Conservation (phyloP, 1,139 yeast species). For the Kodamaea sp. region DNA sequence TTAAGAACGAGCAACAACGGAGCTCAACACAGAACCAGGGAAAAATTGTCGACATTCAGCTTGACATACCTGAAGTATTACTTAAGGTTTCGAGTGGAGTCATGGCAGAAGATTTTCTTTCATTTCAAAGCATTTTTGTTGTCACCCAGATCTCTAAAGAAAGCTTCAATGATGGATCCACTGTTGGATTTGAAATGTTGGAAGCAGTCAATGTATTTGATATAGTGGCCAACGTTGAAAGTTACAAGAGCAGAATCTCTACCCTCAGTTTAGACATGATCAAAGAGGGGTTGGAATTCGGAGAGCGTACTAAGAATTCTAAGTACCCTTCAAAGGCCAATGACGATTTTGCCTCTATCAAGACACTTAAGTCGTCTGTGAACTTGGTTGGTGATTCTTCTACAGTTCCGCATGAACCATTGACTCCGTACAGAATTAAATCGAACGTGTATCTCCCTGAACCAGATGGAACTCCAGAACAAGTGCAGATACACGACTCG, state of each 20-base stretch:
- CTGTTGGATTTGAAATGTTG: conserved; percentile 14
- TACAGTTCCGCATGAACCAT: background rate
- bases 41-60: conserved; percentile 2
- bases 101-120: conserved; percentile 17
- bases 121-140: conserved; percentile 15
- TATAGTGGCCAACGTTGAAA: conserved; percentile 20
- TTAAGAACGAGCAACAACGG: conserved; percentile 2
- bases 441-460: background rate
- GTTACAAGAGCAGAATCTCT: conserved; percentile 28
- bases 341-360: too few species aligned
- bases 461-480: background rate
- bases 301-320: background rate
- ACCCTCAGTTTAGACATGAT: conserved; percentile 16
- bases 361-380: background rate
- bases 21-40: conserved; percentile 2
- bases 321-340: too few species aligned
- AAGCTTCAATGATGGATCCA: conserved; percentile 10
- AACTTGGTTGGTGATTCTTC: background rate
- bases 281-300: conserved; percentile 3
- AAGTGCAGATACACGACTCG: background rate
- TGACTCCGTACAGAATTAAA: background rate
- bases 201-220: conserved; percentile 14
- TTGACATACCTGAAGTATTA: conserved; percentile 8
- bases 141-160: conserved; percentile 8
- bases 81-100: conserved; percentile 9